These are phyloP conservation scores for Globisporangium cylindrosporum DNA, from an alignment of 352 stramenopile species.

Conservation along the genomic window DNA sequence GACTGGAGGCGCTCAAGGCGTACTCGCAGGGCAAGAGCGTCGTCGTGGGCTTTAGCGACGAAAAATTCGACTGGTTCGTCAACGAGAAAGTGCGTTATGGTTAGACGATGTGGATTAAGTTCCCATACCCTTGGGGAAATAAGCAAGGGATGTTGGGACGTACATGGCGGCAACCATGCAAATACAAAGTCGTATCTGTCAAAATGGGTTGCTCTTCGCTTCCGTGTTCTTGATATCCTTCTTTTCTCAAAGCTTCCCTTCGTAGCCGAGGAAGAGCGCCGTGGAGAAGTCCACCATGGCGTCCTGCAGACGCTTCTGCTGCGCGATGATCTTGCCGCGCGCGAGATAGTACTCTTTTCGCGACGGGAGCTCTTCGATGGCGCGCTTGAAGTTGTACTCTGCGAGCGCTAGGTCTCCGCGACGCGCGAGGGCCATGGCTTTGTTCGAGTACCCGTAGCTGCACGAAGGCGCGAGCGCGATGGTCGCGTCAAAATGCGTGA, in stretches of 20 bases:
- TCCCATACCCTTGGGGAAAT: not conserved
- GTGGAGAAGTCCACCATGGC: conserved; percentile 82
- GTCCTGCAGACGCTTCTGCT: conserved; percentile 73
- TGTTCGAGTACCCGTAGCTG: conserved; percentile 71
- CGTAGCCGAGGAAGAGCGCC: conserved; percentile 65
- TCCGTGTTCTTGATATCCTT: not conserved
- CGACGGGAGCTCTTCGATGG: conserved; percentile 67
- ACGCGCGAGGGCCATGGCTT: conserved; percentile 45
- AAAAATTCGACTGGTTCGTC: conserved; percentile 80
- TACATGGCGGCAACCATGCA: not conserved
- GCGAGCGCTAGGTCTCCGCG: conserved; percentile 35
- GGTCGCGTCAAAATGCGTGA: conserved; percentile 51
- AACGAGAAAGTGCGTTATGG: conserved; percentile 56
- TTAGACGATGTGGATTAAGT: conserved; percentile 18
- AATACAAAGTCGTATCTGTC: not conserved
- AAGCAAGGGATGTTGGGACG: not conserved
- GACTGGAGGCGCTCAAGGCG: conserved; percentile 56
- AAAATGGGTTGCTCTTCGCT: not conserved
- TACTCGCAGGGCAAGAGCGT: conserved; percentile 83
- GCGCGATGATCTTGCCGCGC: conserved; percentile 60
- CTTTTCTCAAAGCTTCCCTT: conserved; percentile 55
- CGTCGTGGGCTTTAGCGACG: conserved; percentile 54
- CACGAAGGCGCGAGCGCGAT: conserved; percentile 49
- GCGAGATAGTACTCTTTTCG: conserved; percentile 66
- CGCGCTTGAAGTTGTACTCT: conserved; percentile 56